phyloP scores from a whole-genome alignment of 177 flowering plant genomes.

The Telopea speciosissima region DNA sequence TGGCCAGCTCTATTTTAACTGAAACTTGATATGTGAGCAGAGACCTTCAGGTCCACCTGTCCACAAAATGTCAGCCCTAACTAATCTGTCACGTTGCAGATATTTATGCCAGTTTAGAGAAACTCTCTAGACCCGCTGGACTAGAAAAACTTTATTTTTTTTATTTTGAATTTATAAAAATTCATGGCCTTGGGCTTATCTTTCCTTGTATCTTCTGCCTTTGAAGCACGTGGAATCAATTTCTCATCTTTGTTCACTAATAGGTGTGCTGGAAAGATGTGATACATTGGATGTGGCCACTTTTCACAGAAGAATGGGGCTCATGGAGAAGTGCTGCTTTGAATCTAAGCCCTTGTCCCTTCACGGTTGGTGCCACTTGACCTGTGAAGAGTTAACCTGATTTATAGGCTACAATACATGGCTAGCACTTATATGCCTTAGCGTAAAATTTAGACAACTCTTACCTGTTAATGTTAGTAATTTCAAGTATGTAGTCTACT shows the following conservation, averaged over 20 bases:
- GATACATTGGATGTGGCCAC: conserved; percentile 99
- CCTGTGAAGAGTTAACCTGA: not conserved
- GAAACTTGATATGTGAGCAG: too few species aligned
- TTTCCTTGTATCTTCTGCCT: not conserved
- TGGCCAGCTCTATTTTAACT: too few species aligned
- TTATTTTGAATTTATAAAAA: too few species aligned
- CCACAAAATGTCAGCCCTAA: too few species aligned
- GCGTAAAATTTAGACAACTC: not conserved
- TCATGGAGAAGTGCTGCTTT: conserved; percentile 63
- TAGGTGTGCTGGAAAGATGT: conserved; percentile 90
- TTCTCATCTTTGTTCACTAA: conserved; percentile 10
- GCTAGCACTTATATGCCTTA: not conserved
- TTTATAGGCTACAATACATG: not conserved
- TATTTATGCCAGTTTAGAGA: too few species aligned
- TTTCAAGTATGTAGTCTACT: not conserved
- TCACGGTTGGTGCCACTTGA: conserved; percentile 43
- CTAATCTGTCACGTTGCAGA: too few species aligned
- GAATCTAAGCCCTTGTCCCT: conserved; percentile 69
- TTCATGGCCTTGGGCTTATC: too few species aligned
- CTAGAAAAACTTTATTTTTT: too few species aligned
- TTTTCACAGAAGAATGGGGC: conserved; percentile 86
- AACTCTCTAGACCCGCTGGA: too few species aligned
- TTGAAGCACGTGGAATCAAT: conserved; percentile 3
- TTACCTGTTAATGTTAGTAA: not conserved
- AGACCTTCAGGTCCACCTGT: too few species aligned